Base-by-base conservation (phyloP, 2,329 filamentous ascomycete species). In the Apiospora rasikravindrae region DNA sequence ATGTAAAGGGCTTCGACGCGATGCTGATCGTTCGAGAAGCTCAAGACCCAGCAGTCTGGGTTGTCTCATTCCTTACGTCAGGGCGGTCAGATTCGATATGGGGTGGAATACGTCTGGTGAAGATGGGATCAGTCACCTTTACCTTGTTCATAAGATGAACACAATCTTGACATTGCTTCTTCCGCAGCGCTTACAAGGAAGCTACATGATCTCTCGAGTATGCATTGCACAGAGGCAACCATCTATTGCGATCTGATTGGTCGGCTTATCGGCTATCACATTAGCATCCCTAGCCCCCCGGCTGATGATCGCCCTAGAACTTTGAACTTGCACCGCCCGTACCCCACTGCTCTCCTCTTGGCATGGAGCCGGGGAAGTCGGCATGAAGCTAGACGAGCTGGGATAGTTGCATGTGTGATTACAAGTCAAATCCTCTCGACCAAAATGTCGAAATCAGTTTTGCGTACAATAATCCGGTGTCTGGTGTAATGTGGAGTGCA, bases 231-330 rank as follows among this genome's bases (percentile, higher is more conserved):
- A 37, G 22, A 16, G 26, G 10, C 53, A 22, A 13, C 40, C 7
- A 10, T 40, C 2, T 14, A 11, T 64, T 64, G 33, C 19, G 29
- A n/a, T 64, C 57, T 64, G 11, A 64, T 64, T 64, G 57, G 57
- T n/a, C 19, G 4, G 37, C 11, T 8, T n/a, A 22, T 49, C 45
- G 22, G 4, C 19, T 10, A n/a, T n/a, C 10, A 10, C 19, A 40
- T 64, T n/a, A 24, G 57, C 57, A 61, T 61, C 6, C 26, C 53
- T 61, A 61, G 53, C 29, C 53, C 53, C 33, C 57, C 57, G 57
- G 53, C 53, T 61, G 53, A 61, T 37, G 53, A 61, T 61, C 29
- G 53, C 53, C 53, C 57, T 40, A 40, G 33, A 19, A n/a, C n/a
- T 29, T 64, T 33, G 33, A 37, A 37, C 22, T 40, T 33, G 29